Evolutionary conservation across 1,139 yeast genomes (phyloP).

Genomic region (Magnusiomyces magnusii): DNA sequence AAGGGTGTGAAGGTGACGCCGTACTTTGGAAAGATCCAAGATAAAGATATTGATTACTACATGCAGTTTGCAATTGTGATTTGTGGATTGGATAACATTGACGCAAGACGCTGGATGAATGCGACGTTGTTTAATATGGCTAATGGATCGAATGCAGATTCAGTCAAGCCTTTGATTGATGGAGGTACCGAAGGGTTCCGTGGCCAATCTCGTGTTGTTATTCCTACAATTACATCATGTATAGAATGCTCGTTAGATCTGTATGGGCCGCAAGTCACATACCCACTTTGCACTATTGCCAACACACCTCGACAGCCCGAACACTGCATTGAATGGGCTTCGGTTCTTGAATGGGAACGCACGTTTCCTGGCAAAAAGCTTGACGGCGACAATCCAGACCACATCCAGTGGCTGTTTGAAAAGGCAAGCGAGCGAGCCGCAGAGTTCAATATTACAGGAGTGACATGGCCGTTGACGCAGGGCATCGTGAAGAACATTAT

Average conservation of each 20-base stretch:
- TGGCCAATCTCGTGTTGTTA: constrained; percentile 83
- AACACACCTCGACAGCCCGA: constrained; percentile 91
- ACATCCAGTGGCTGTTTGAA: constrained; percentile 58
- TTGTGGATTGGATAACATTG: constrained; percentile 86
- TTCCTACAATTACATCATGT: constrained; percentile 82
- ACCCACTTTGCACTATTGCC: constrained; percentile 92
- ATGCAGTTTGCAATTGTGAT: constrained; percentile 62
- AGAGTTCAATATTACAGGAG: constrained; percentile 58
- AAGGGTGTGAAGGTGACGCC: constrained; percentile 45
- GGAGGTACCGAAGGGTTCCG: constrained; percentile 96
- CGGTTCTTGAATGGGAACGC: constrained; percentile 67
- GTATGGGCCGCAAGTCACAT: constrained; percentile 60
- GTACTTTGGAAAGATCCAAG: constrained; percentile 65
- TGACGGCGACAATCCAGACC: constrained; percentile 64
- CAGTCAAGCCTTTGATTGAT: constrained; percentile 74
- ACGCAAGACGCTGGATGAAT: constrained; percentile 90
- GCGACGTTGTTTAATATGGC: constrained; percentile 61
- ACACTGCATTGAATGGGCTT: constrained; percentile 92
- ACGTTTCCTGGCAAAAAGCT: constrained; percentile 39
- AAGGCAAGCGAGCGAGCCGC: constrained; percentile 53
- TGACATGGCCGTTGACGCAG: constrained; percentile 61
- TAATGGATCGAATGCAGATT: constrained; percentile 43
- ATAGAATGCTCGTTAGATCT: constrained; percentile 87
- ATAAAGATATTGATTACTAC: constrained; percentile 57
- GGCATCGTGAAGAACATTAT: constrained; percentile 91